phyloP scores from a whole-genome alignment of 371 early-diverging fungal species.

The Haplosporangium sp. region DNA sequence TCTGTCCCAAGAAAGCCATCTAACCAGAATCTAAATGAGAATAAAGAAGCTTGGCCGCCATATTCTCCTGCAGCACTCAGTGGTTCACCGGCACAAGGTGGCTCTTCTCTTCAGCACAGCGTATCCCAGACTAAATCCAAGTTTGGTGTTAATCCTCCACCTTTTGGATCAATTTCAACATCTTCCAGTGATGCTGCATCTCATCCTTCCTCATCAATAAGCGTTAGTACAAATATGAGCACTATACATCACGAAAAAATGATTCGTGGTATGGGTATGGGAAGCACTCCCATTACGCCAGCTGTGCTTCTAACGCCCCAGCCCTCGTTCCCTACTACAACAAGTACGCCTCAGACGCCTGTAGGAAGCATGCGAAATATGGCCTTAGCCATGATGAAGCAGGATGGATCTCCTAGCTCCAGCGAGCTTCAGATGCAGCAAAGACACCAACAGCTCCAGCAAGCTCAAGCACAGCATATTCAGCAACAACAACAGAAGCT shows the following conservation, averaged over 20 bases:
- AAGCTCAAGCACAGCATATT: slow-evolving; percentile 38
- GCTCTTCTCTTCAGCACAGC: slow-evolving; percentile 20
- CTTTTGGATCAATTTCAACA: slow-evolving; percentile 9
- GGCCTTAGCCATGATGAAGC: slow-evolving; percentile 54
- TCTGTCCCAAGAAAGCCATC: slow-evolving; percentile 49
- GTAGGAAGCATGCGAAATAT: slow-evolving; percentile 31
- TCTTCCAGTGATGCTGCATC: slow-evolving; percentile 8
- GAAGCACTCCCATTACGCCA: slow-evolving; percentile 38
- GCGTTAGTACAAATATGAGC: slow-evolving; percentile 36
- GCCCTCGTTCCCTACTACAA: slow-evolving; percentile 36
- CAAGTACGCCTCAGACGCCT: not conserved
- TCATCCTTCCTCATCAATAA: slow-evolving; percentile 10
- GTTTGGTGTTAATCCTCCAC: slow-evolving; percentile 17
- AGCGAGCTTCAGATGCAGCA: slow-evolving; percentile 52
- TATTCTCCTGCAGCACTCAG: slow-evolving; percentile 17
- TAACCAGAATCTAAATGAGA: slow-evolving; percentile 38
- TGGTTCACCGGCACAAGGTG: not conserved
- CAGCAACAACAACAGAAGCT: slow-evolving; percentile 37
- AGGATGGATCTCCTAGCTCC: slow-evolving; percentile 24
- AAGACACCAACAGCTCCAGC: slow-evolving; percentile 49
- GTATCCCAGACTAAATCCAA: slow-evolving; percentile 19
- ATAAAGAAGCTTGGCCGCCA: slow-evolving; percentile 32
- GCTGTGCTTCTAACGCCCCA: slow-evolving; percentile 53
- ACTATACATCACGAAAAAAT: slow-evolving; percentile 49
- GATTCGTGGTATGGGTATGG: slow-evolving; percentile 57